Conservation (phyloP, 2,329 filamentous ascomycete species). For the Cladophialophora carrionii region DNA sequence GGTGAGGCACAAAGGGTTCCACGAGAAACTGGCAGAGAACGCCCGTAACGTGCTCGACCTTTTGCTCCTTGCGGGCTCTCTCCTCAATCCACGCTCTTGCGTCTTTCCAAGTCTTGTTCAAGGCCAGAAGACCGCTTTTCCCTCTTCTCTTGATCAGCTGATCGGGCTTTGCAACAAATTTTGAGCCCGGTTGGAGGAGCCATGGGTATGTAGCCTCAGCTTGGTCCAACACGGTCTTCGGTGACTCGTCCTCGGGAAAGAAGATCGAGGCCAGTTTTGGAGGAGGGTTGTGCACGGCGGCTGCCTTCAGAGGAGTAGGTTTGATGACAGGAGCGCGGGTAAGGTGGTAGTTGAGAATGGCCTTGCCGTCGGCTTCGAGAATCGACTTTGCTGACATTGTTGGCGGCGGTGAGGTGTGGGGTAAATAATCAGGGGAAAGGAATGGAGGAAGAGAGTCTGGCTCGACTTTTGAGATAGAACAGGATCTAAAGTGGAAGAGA, state of each 20-base stretch:
- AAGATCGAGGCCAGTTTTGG: conserved; percentile 87
- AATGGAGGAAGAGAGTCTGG: background rate
- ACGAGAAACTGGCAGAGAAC: conserved; percentile 93
- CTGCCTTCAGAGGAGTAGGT: conserved; percentile 84
- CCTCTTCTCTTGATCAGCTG: conserved; percentile 99
- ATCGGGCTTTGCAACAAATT: conserved; percentile 98
- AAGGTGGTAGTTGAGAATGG: conserved; percentile 99
- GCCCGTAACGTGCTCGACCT: conserved; percentile 90
- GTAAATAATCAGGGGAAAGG: conserved; percentile 26
- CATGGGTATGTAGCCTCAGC: conserved; percentile 97
- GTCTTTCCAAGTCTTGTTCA: conserved; percentile 98
- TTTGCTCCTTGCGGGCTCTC: conserved; percentile 86
- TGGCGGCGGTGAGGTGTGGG: conserved; percentile 39
- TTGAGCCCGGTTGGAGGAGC: conserved; percentile 79
- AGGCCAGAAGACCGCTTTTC: conserved; percentile 92
- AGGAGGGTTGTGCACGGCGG: conserved; percentile 87
- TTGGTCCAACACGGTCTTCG: conserved; percentile 85
- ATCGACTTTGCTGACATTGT: conserved; percentile 96
- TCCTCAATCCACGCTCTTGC: conserved; percentile 91
- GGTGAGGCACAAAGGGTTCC: conserved; percentile 97
- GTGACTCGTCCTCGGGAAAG: conserved; percentile 85
- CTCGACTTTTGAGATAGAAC: conserved; percentile 13
- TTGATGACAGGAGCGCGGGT: conserved; percentile 97
- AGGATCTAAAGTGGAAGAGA: background rate
- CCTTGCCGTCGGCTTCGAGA: conserved; percentile 99